Base-by-base conservation (phyloP, 2,329 filamentous ascomycete genomes). In the Dothiorella sarmentorum region DNA sequence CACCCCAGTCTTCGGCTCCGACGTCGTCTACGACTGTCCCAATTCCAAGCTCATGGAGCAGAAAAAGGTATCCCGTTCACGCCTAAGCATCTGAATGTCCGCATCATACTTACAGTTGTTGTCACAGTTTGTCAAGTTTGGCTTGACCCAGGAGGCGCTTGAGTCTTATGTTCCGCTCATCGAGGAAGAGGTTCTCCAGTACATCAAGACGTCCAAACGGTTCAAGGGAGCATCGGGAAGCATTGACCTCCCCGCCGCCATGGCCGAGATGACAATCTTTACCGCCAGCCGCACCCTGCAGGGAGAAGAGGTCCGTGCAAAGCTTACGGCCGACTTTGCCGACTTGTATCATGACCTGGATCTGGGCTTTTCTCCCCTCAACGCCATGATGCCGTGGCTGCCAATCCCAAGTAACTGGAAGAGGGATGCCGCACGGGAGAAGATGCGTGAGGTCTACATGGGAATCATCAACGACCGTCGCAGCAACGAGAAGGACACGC, bases 241-340 rank as follows among this genome's bases (percentile, higher is more conserved):
- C 17, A 78, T 85, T 68, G 82, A 91, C 65, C 84, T 93, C 26
- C 80, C 85, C 49, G 82, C 85, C 64, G 84, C 81, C 61, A 87
- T 93, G 80, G 86, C 88, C 38, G 87, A 93, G 69, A 85, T 93
- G 63, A 92, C 89, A 43, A 90, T 92, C 66, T 93, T 90, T 73
- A 92, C 89, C 47, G 89, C 89, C 38, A 90, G 88, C n/a, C 86
- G 90, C 67, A 85, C 87, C 11, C 82, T 93, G 1, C 89, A 93
- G 75, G 89, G 89, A 62, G 85, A 85, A 67, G 87, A 90, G 71
- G 86, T 92, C 58, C 87, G 89, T 60, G 82, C 79, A 69, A 85
- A 84, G 69, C 90, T 93, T 64, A 87, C 91, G 72, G 84, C 85
- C 60, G 84, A 83, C 9, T 87, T 93, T 62, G 89, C 89, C 51